Conservation (phyloP, 257 asterid genomes). For the Solanum okadae region DNA sequence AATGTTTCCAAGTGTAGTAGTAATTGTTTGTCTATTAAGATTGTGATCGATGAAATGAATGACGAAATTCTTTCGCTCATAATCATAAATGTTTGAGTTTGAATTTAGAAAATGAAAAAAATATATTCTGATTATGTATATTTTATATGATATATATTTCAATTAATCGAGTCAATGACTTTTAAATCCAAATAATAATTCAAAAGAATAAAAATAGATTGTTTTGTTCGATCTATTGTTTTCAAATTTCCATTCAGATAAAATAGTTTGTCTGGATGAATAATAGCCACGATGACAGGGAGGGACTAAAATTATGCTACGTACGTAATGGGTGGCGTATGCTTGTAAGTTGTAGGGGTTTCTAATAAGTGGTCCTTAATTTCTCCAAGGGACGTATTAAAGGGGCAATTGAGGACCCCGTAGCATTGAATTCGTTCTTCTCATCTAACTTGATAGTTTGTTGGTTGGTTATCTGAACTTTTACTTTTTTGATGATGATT, state of each 20-base stretch:
- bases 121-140: too few species aligned
- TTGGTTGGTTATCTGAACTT: too few species aligned
- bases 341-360: background rate
- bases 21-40: background rate
- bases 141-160: background rate
- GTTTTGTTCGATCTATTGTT: background rate
- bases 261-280: background rate
- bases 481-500: too few species aligned
- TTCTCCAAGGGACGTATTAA: background rate
- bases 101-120: background rate
- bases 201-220: background rate
- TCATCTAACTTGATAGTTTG: too few species aligned
- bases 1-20: background rate
- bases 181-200: fast-evolving
- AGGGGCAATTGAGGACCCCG: too few species aligned
- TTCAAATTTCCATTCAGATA: background rate
- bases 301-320: background rate
- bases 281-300: background rate
- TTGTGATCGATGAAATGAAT: background rate
- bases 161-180: background rate
- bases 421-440: too few species aligned
- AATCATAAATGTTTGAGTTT: background rate
- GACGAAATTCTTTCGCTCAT: background rate
- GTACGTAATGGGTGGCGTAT: background rate
- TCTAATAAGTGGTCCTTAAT: background rate